Percentiles rank a stretch among this genome's conserved stretches.
Evolutionary conservation across 768 basidiomycete species (phyloP).

Genomic region (Mycena maculata): DNA sequence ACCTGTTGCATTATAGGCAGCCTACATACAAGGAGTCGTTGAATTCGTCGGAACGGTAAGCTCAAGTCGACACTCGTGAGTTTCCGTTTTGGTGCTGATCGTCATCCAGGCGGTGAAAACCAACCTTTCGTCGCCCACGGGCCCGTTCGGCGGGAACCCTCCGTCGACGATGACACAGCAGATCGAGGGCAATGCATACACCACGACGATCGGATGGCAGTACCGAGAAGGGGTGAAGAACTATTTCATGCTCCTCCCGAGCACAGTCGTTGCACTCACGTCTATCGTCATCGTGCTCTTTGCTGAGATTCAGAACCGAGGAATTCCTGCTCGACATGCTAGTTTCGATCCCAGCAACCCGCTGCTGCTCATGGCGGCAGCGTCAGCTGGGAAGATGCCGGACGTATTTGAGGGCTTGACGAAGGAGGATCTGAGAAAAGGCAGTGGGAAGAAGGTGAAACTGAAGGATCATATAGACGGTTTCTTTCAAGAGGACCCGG

Average conservation of each 20-base stretch:
- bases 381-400: too few relatives aligned
- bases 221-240: neutral
- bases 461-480: too few relatives aligned
- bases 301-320: too few relatives aligned
- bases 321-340: too few relatives aligned
- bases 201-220: slow-evolving; percentile 13
- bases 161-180: neutral
- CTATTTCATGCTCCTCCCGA: slow-evolving; percentile 2
- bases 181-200: neutral
- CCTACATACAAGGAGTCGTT: neutral
- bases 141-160: neutral
- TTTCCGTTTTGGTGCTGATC: neutral
- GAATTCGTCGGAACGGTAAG: slow-evolving; percentile 11
- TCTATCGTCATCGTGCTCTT: slow-evolving; percentile 10
- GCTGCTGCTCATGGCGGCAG: too few relatives aligned
- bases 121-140: neutral
- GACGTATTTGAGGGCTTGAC: neutral
- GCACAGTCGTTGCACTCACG: slow-evolving; percentile 3
- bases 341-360: too few relatives aligned
- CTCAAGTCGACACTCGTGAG: neutral
- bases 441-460: too few relatives aligned
- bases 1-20: neutral
- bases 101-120: slow-evolving; percentile 15
- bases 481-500: too few relatives aligned
- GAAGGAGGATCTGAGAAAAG: too few relatives aligned